Percentiles rank a stretch among this genome's conserved stretches.
phyloP scores from a whole-genome alignment of 2,329 filamentous ascomycete genomes.

The Chaetomiaceae sp. region DNA sequence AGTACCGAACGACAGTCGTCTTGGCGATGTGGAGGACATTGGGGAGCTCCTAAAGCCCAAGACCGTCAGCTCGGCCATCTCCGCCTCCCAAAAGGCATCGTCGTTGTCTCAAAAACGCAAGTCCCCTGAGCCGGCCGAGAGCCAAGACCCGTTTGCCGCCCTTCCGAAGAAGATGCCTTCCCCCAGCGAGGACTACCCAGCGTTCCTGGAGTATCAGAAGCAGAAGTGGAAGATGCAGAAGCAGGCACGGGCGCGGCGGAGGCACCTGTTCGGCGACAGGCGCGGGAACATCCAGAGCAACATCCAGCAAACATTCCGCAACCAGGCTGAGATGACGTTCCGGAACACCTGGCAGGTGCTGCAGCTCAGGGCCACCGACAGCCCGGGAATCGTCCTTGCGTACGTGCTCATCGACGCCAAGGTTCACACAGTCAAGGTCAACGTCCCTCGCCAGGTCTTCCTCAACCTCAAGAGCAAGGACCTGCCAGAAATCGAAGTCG shows the following conservation, averaged over 20 bases:
- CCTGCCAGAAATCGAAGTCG: slow-evolving; percentile 80
- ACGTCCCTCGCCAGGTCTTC: slow-evolving; percentile 84
- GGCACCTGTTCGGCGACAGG: slow-evolving; percentile 90
- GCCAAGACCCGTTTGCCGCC: slow-evolving; percentile 71
- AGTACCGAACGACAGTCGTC: slow-evolving; percentile 32
- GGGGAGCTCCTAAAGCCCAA: slow-evolving; percentile 64
- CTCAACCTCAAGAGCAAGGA: slow-evolving; percentile 86
- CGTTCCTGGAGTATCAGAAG: slow-evolving; percentile 91
- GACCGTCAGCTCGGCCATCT: slow-evolving; percentile 49
- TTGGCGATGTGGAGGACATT: slow-evolving; percentile 77
- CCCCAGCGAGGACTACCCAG: slow-evolving; percentile 79
- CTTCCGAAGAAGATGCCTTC: slow-evolving; percentile 80
- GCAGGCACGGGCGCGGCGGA: slow-evolving; percentile 74
- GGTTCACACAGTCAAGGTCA: slow-evolving; percentile 80
- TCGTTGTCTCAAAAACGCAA: slow-evolving; percentile 66
- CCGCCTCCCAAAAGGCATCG: slow-evolving; percentile 50
- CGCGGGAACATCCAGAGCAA: slow-evolving; percentile 60
- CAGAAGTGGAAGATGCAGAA: slow-evolving; percentile 99
- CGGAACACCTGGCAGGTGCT: slow-evolving; percentile 93
- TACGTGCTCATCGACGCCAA: slow-evolving; percentile 92
- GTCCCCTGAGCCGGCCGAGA: slow-evolving; percentile 60
- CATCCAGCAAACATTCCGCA: slow-evolving; percentile 71
- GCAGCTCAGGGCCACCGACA: slow-evolving; percentile 77
- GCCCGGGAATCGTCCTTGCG: slow-evolving; percentile 78
- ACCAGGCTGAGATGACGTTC: slow-evolving; percentile 85